These are phyloP conservation scores for Tylopilus plumbeoviolaceoides DNA, from an alignment of 768 basidiomycete species.

Conservation along the genomic window DNA sequence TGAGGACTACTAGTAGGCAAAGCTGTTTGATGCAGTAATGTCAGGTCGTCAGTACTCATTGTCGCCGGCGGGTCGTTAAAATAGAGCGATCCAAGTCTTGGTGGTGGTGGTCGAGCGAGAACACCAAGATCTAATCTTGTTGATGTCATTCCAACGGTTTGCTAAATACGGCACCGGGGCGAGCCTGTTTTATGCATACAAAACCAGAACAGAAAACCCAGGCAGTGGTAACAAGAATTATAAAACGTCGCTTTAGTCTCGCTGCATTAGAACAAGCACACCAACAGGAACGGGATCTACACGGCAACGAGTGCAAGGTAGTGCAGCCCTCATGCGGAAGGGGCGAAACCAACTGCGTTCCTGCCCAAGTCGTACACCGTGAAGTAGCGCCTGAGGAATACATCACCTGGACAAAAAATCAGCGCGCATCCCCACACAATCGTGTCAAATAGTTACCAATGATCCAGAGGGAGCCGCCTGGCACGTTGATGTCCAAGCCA, in stretches of 20 bases:
- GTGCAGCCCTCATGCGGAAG: slow-evolving; percentile 27
- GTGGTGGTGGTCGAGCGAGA: not conserved
- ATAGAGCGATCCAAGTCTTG: not conserved
- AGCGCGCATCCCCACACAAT: slow-evolving; percentile 1
- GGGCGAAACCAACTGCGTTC: slow-evolving; percentile 83
- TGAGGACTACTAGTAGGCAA: not conserved
- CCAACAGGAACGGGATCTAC: not conserved
- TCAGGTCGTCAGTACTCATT: slow-evolving; percentile 13
- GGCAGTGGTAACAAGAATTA: not conserved
- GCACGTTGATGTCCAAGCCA: slow-evolving; percentile 84
- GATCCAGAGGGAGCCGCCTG: slow-evolving; percentile 82
- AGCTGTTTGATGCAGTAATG: slow-evolving; percentile 4
- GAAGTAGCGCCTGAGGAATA: slow-evolving; percentile 87
- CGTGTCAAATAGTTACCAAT: slow-evolving; percentile 50
- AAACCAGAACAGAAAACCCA: not conserved
- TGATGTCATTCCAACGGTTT: not conserved
- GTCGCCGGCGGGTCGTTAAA: not conserved
- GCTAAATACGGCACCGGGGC: not conserved
- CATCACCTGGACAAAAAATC: slow-evolving; percentile 54
- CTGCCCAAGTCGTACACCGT: slow-evolving; percentile 83
- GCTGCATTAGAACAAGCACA: slow-evolving; percentile 11
- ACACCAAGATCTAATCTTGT: not conserved
- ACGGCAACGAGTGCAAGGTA: not conserved
- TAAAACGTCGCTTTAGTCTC: not conserved
- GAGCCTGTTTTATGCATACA: not conserved